Conservation (phyloP, 768 basidiomycete species). For the Tubosaeta sp. region DNA sequence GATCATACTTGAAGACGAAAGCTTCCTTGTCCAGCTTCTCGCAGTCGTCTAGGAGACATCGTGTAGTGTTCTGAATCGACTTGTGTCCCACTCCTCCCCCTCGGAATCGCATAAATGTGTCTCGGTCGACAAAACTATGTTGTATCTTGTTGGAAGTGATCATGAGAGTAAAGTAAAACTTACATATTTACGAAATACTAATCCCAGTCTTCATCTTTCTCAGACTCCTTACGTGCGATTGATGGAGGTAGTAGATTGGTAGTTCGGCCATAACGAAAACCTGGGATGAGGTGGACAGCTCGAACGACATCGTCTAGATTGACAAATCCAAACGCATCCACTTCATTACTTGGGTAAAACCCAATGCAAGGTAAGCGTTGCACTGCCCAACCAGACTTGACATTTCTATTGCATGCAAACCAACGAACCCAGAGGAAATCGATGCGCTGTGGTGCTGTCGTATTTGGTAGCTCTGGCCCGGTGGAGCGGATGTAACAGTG, state of each 20-base stretch:
- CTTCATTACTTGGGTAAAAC: conserved; percentile 31
- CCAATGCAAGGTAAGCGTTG: conserved; percentile 20
- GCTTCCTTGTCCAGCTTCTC: neutral
- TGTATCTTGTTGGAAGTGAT: neutral
- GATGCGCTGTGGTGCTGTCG: too few relatives aligned
- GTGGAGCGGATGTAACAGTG: too few relatives aligned
- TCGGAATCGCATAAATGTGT: neutral
- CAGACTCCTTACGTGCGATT: conserved; percentile 2
- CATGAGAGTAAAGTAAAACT: neutral
- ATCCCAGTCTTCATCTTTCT: conserved; percentile 27
- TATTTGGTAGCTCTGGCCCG: too few relatives aligned
- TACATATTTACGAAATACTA: conserved; percentile 11
- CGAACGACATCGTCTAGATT: conserved; percentile 39
- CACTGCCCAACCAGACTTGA: neutral
- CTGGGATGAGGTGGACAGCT: conserved; percentile 41
- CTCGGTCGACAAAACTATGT: neutral
- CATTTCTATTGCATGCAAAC: neutral
- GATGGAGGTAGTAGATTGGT: conserved; percentile 3
- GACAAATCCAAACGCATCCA: conserved; percentile 42
- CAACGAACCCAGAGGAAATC: neutral
- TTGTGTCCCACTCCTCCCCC: neutral
- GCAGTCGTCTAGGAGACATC: neutral
- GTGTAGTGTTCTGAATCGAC: neutral
- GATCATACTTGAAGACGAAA: neutral
- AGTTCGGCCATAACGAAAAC: conserved; percentile 28